Evolutionary conservation across 1,284 basidiomycete species (phyloP).

Genomic region (Melampsora larici-populina): DNA sequence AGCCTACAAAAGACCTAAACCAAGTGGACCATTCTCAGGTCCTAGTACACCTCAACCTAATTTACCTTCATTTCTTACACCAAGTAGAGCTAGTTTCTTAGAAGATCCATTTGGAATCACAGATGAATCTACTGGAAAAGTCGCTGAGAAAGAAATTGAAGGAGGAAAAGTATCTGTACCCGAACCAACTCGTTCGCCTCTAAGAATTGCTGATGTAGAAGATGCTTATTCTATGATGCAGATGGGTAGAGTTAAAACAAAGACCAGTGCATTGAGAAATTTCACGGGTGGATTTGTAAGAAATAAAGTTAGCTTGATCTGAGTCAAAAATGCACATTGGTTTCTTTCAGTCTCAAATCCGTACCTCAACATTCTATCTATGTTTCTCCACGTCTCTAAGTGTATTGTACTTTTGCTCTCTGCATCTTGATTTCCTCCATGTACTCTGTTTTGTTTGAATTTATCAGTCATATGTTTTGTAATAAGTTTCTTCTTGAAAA

Average conservation of each 20-base stretch:
- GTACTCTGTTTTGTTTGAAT: no score
- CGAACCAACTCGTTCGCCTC: constrained; percentile 8
- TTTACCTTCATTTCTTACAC: background rate
- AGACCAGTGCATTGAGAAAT: constrained; percentile 38
- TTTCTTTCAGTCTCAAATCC: no score
- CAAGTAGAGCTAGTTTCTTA: background rate
- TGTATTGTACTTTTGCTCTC: no score
- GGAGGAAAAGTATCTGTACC: background rate
- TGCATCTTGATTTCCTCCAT: no score
- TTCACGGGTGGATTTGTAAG: constrained; percentile 39
- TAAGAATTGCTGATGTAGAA: constrained; percentile 35
- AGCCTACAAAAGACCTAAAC: constrained; percentile 37
- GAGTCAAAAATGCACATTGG: background rate
- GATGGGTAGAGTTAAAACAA: constrained; percentile 38
- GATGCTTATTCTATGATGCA: constrained; percentile 42
- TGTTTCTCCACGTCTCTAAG: no score
- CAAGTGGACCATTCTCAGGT: constrained; percentile 40
- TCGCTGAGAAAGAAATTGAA: background rate
- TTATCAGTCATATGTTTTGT: no score
- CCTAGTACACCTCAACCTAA: constrained; percentile 11
- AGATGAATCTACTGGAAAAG: constrained; percentile 9
- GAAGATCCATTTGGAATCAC: constrained; percentile 29
- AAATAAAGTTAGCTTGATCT: constrained; percentile 42
- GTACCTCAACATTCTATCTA: no score
- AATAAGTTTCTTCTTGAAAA: no score